Base-by-base conservation (phyloP, 495 filamentous ascomycete genomes). In the Xeromyces bisporus region DNA sequence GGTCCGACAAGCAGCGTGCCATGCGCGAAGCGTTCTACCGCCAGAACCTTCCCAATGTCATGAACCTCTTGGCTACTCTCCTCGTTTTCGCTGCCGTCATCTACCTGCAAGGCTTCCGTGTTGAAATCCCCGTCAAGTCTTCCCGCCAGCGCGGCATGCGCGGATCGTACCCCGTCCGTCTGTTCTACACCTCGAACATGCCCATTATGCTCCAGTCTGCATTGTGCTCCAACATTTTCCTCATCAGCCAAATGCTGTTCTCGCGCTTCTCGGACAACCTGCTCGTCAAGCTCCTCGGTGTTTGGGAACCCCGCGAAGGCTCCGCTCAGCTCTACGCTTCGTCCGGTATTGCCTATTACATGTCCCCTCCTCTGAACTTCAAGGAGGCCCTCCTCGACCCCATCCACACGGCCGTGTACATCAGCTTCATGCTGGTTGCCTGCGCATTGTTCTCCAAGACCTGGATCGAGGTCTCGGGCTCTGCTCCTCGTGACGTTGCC, bases 391-490 rank as follows among this genome's bases (percentile, higher is more conserved):
- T 99, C 8, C 59, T 93, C 29, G 91, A 99, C 61, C 89, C 91
- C 18, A 77, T 99, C 43, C 87, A 99, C 65, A 94, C 91, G 9
- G 80, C 77, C 35, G 71, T 94, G 48, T 99, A 94, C 60, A 85
- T 94, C 38, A 69, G 71, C 28, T 99, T 93, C 63, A 99, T 96
- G 84, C 73, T 96, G 31, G 75, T 79, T 42, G 91, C 91, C 40
- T 99, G 91, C 47, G 91, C 91, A 31, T 71, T 96, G 51, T 99
- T 99, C 71, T 93, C 84, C 58, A 99, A 96, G 81, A 96, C 89
- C 42, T 97, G 89, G 91, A 96, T 99, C 50, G 91, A 99, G 60
- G 91, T 99, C 38, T 94, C 87, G 21, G 91, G 91, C 53, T 93
- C 86, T 36, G 81, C 80, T 57, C 91, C 91, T 15, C 79, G 91